Conservation (phyloP, 345 rosid genomes). For the Cardiospermum halicacabum region DNA sequence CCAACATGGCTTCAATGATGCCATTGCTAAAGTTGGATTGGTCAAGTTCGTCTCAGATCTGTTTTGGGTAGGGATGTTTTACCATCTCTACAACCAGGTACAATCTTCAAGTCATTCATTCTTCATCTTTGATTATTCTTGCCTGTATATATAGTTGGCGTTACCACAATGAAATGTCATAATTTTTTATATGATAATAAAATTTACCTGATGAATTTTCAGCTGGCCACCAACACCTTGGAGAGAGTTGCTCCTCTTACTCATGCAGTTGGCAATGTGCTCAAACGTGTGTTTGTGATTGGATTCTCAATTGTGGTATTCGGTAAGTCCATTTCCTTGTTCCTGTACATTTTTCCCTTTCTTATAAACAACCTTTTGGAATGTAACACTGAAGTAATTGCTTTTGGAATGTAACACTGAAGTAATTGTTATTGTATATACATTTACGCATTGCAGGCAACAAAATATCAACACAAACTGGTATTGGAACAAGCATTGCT, state of each 20-base stretch:
- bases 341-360: not conserved
- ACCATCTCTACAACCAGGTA: slow-evolving; percentile 98
- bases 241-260: slow-evolving; percentile 98
- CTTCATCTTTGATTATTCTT: not conserved
- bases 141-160: not conserved
- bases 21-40: slow-evolving; percentile 83
- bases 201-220: slow-evolving; percentile 18
- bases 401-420: not conserved
- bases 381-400: not conserved
- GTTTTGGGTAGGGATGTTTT: slow-evolving; percentile 98
- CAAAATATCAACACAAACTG: slow-evolving; percentile 89
- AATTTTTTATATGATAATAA: not conserved
- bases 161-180: not conserved
- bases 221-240: slow-evolving; percentile 95
- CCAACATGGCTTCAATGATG: slow-evolving; percentile 69
- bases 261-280: slow-evolving; percentile 96
- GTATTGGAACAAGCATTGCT: slow-evolving; percentile 79
- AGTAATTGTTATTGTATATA: not conserved
- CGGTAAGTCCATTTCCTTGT: slow-evolving; percentile 36
- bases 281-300: slow-evolving; percentile 95
- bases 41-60: slow-evolving; percentile 85
- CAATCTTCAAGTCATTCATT: not conserved
- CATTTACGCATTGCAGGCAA: slow-evolving; percentile 48
- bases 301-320: slow-evolving; percentile 84
- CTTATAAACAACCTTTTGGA: not conserved